A percentile compares a stretch with the other conserved stretches of the same genome.
Evolutionary conservation across 495 filamentous ascomycete species (phyloP).

Genomic region (Daldinia loculata): DNA sequence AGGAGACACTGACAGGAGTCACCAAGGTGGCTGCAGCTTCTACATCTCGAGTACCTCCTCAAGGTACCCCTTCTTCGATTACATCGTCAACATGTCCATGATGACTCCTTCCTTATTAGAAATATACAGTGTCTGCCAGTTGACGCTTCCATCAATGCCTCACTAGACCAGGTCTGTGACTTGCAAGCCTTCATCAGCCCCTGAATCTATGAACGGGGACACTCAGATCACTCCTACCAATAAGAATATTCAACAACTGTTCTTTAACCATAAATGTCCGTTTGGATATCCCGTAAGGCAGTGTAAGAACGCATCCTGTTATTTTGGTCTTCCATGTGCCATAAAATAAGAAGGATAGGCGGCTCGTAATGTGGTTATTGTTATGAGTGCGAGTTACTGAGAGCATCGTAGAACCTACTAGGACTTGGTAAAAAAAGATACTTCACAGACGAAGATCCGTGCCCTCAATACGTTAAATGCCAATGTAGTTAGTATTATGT

Average conservation of each 20-base stretch:
- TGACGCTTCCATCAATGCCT: neutral
- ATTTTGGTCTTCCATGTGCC: neutral
- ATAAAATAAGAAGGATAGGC: neutral
- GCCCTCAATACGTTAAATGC: too few relatives aligned
- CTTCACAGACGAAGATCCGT: too few relatives aligned
- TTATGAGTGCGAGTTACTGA: too few relatives aligned
- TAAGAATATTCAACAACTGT: neutral
- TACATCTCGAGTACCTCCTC: neutral
- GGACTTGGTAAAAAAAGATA: too few relatives aligned
- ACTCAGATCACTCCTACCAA: neutral
- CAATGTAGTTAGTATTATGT: neutral
- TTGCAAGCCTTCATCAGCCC: neutral
- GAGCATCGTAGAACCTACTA: too few relatives aligned
- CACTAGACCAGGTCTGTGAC: neutral
- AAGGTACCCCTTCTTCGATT: neutral
- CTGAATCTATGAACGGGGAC: neutral
- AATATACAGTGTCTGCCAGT: neutral
- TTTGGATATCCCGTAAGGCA: too few relatives aligned
- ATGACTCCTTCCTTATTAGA: neutral
- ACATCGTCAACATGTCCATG: neutral
- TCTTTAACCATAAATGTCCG: neutral
- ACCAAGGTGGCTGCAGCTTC: neutral
- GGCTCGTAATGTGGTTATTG: too few relatives aligned
- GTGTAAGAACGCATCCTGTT: neutral
- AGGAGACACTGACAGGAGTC: neutral